Evolutionary conservation across 2,329 filamentous ascomycete species (phyloP), one percentile per base, ranked within the genome.

Genomic region (Trichoderma arundinaceum): DNA sequence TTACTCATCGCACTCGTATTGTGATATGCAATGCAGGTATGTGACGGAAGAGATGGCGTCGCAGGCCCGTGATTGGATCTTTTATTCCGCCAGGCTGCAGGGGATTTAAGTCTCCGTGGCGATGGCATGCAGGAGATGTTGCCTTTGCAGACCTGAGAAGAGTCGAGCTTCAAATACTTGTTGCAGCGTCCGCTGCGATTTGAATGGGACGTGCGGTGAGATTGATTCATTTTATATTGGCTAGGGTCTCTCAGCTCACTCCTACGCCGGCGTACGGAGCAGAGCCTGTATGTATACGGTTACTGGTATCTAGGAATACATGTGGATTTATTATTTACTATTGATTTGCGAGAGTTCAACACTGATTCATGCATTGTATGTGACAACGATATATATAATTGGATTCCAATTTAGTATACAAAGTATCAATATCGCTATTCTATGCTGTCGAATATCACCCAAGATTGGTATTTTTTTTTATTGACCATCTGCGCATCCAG

Each of bases 1-100:
- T 63, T 44, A 38, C 39, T 63, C 60, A 38, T 62, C 49, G 60
- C 28, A 38, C 38, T 12, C 60, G 28, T 44, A 54, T 59, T 56
- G 52, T 41, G 35, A 32, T 51, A 49, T 38, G 28, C 35, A 35
- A 46, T 46, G 48, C n/a, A 46, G 22, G 48, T 44, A 63, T 63
- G 60, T 63, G 49, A 54, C 46, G 33, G 41, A 17, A 38, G 17
- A 63, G 43, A 39, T 41, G 41, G 28, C 39, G 38, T 46, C n/a
- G 41, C 60, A 28, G 28, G 49, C 51, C 38, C 41, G 49, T 52
- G 60, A 54, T 63, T 54, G 60, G 49, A 39, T 43, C 60, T 46
- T n/a, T 9, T 28, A 38, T 46, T 32, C 39, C 60, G 15, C 49
- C 39, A 28, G 41, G 39, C 49, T 38, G 49, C 60, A 54, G 46